Percentiles rank a stretch among this genome's conserved stretches.
phyloP scores from a whole-genome alignment of 495 filamentous ascomycete species.

The Lindgomyces ingoldianus region DNA sequence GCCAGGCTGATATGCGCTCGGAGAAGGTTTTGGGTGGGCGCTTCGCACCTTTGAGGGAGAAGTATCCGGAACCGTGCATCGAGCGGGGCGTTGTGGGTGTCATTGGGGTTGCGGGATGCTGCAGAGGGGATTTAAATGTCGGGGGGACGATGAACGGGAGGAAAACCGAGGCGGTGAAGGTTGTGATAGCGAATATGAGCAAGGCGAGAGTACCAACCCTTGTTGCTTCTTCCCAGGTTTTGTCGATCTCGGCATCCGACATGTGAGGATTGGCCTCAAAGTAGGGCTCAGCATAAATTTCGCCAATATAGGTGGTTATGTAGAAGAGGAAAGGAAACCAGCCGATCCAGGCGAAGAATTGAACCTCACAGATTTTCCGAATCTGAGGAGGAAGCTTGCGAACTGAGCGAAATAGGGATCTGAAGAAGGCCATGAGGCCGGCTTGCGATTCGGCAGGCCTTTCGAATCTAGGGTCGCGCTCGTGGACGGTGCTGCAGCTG shows the following conservation, averaged over 20 bases:
- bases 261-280: constrained; percentile 75
- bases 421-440: constrained; percentile 78
- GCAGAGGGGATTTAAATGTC: constrained; percentile 58
- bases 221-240: constrained; percentile 78
- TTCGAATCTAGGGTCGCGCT: constrained; percentile 77
- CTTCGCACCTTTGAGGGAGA: constrained; percentile 23
- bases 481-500: constrained; percentile 65
- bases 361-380: constrained; percentile 77
- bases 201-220: constrained; percentile 80
- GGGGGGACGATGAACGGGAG: constrained; percentile 81
- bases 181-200: constrained; percentile 81
- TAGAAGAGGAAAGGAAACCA: constrained; percentile 97
- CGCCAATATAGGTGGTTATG: constrained; percentile 85
- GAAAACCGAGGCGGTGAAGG: constrained; percentile 74
- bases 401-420: constrained; percentile 72
- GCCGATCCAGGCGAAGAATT: constrained; percentile 88
- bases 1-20: constrained; percentile 31
- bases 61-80: constrained; percentile 31
- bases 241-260: constrained; percentile 69
- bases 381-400: constrained; percentile 76
- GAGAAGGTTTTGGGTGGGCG: constrained; percentile 9
- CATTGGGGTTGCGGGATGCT: constrained; percentile 12
- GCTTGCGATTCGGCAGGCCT: constrained; percentile 53
- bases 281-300: constrained; percentile 81
- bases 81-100: constrained; percentile 10